Evolutionary conservation across 164 flowering plant genomes (phyloP), one percentile per base, ranked within the genome.

Genomic region (Warburgia ugandensis): DNA sequence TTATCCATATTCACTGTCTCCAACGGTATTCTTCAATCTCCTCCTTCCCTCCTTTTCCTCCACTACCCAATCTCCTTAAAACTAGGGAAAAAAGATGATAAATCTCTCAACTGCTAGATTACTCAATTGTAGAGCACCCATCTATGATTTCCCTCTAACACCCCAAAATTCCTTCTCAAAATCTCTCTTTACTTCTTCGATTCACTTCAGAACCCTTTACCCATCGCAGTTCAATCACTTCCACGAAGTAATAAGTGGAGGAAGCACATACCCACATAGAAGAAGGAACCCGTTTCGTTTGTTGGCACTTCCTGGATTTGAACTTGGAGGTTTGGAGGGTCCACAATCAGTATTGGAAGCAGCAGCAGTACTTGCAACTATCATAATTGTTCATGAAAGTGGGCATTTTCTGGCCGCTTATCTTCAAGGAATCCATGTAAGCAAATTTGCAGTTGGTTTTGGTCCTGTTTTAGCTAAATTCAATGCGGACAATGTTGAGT

Each of bases 381-480:
- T 94, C 44, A 76, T 94, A 35, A 58, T 84, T 19, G 95, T 88
- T 43, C 99, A 88, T 38, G 99, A 88, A 59, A 74, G 79, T 45
- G 99, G 99, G 45, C 97, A 94, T 40, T 94, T 94, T 52, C 70
- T 94, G 5, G 99, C 99, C 37, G 99, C 99, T 30, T 66, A 46
- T 58, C 83, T 94, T 3, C 99, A 88, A 56, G 99, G 99, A 9
- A 92, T 92, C 36, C 99, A 79, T 73, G 95, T 88, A 58, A 94
- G 94, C 80, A 94, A 94, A 60, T 94, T 94, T 53, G 89, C 95
- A 4, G 71, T 94, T 61, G 97, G 95, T 55, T 94, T 94, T 63
- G 97, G 99, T 73, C 97, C 99, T 21, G 66, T 88, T 52, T 71
- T 94, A 59, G 99, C 99, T 59, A 88, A 86, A 58, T 84, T 94